Conservation (phyloP, 192 early-diverging fungal species). For the Gamsiella multidivaricata region DNA sequence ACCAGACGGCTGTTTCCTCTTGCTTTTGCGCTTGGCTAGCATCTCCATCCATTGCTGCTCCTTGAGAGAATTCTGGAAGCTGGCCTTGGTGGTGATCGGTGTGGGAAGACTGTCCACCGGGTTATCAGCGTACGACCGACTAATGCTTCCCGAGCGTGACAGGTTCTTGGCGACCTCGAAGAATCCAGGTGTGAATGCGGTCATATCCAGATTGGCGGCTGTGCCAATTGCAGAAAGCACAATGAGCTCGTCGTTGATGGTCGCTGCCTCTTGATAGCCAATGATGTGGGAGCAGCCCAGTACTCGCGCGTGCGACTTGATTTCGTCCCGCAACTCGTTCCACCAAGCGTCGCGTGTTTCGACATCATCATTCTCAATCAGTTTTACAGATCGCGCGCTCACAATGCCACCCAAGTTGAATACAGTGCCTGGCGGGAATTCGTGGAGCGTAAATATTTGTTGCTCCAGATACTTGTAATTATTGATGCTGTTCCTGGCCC, state of each 20-base stretch:
- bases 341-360: constrained; percentile 55
- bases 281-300: constrained; percentile 77
- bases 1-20: constrained; percentile 47
- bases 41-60: constrained; percentile 52
- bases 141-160: constrained; percentile 48
- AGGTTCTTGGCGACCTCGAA: constrained; percentile 32
- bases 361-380: constrained; percentile 55
- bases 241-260: constrained; percentile 74
- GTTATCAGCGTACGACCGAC: constrained; percentile 41
- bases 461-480: constrained; percentile 56
- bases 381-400: constrained; percentile 53
- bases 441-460: constrained; percentile 51
- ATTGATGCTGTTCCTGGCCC: constrained; percentile 49
- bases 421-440: constrained; percentile 55
- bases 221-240: constrained; percentile 79
- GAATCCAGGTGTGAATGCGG: constrained; percentile 55
- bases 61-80: constrained; percentile 44
- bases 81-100: constrained; percentile 25
- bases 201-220: constrained; percentile 73
- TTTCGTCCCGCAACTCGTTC: constrained; percentile 80
- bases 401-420: constrained; percentile 54
- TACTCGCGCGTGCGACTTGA: constrained; percentile 76
- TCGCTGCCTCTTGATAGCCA: constrained; percentile 76
- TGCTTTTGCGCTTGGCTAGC: constrained; percentile 52
- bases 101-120: constrained; percentile 24